Evolutionary conservation across 1,284 basidiomycete genomes (phyloP), one percentile per base, ranked within the genome.

Genomic region (Omphalotus olearius): DNA sequence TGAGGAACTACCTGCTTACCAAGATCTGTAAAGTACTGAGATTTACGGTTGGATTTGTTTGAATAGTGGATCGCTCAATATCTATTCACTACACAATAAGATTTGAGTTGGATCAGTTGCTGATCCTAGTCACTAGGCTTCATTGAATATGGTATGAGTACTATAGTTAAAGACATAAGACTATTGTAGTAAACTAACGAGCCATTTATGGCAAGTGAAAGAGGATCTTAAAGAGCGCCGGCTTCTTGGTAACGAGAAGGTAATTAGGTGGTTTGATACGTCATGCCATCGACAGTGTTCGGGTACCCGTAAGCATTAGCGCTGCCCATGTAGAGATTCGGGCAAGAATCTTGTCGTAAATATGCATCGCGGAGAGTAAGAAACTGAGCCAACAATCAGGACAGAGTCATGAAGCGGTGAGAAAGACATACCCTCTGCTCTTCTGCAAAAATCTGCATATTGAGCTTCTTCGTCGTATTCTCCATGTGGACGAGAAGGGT

Each of bases 1-100:
- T 33, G 80, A 81, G 0, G 80, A 83, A 40, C 69, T 82, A 44
- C 85, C 85, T 7, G 83, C 84, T 6, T 88, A 88, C 66, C 74
- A 84, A 61, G 83, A 82, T 60, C 63, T 79, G 51, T 75, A 56
- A 73, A 43, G 16, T 42, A 20, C 17, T 42, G n/a, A 11, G 23
- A 23, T 23, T 5, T 23, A 28, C 26, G 37, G 13, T 42, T 17
- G 17, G 37, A 16, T 11, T 42, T 42, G 40, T 44, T n/a, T 44
- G 30, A 6, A n/a, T 13, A n/a, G n/a, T n/a, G n/a, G n/a, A n/a
- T n/a, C n/a, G n/a, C n/a, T n/a, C n/a, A n/a, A n/a, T n/a, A n/a
- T n/a, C n/a, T n/a, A n/a, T n/a, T n/a, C n/a, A n/a, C n/a, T n/a
- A n/a, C n/a, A n/a, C n/a, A 3, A 23, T 23, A 23, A 23, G 23